Percentiles rank a stretch among this genome's conserved stretches.
Evolutionary conservation across 2,329 filamentous ascomycete genomes (phyloP).

Genomic region (Trichoderma arundinaceum): DNA sequence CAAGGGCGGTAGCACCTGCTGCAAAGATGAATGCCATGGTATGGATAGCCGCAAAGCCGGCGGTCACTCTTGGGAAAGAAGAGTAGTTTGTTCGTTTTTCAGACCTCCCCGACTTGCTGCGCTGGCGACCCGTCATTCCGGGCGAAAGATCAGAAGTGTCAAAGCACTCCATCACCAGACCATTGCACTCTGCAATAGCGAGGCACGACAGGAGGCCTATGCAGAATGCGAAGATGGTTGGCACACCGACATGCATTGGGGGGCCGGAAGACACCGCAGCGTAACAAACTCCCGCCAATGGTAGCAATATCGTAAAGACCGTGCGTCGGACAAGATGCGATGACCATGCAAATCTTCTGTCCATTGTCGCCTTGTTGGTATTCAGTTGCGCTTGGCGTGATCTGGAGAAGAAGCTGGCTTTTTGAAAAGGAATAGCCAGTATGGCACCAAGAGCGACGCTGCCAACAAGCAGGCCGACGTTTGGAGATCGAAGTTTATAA

Average conservation of each 20-base stretch:
- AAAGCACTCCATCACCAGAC: conserved; percentile 80
- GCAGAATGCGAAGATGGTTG: conserved; percentile 67
- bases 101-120: conserved; percentile 46
- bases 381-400: conserved; percentile 63
- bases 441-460: conserved; percentile 71
- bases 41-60: conserved; percentile 74
- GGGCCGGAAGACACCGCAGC: conserved; percentile 69
- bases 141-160: conserved; percentile 81
- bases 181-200: conserved; percentile 76
- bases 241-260: conserved; percentile 64
- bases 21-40: conserved; percentile 71
- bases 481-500: conserved; percentile 67
- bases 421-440: conserved; percentile 74
- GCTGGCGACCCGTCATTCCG: conserved; percentile 66
- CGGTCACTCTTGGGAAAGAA: conserved; percentile 73
- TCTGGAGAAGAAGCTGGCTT: conserved; percentile 71
- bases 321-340: conserved; percentile 73
- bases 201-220: conserved; percentile 75
- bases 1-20: conserved; percentile 69
- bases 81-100: conserved; percentile 71
- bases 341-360: conserved; percentile 69
- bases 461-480: conserved; percentile 70
- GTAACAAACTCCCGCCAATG: conserved; percentile 70
- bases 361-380: conserved; percentile 70
- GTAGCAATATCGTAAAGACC: conserved; percentile 70